These are phyloP conservation scores for Porphyra umbilicalis DNA, from an alignment of 31 red algal genomes.

Conservation along the genomic window DNA sequence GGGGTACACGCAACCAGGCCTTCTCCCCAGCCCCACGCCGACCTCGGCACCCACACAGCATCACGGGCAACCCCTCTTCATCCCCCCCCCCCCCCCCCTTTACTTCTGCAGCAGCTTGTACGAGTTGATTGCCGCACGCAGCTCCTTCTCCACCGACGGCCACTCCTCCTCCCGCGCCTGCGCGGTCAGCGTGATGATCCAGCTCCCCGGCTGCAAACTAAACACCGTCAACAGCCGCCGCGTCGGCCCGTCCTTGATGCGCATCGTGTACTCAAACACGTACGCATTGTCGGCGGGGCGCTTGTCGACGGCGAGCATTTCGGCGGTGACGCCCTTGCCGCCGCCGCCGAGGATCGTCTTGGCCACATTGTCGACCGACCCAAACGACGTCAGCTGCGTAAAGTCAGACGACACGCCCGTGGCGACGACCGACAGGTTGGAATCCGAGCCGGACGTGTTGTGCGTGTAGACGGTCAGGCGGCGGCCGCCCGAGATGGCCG, in stretches of 20 bases:
- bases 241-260: background rate
- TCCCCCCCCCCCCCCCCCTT: background rate
- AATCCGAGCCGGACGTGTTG: constrained; percentile 22
- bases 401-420: constrained; percentile 47
- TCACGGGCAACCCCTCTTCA: too few relatives aligned
- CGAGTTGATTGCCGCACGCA: constrained; percentile 18
- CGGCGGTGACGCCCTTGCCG: background rate
- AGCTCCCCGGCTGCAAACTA: constrained; percentile 42
- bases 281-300: constrained; percentile 29
- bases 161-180: constrained; percentile 56
- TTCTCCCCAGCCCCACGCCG: too few relatives aligned
- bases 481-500: constrained; percentile 28
- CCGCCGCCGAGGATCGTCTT: background rate
- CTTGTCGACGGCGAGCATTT: background rate
- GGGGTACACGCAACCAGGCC: too few relatives aligned
- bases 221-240: constrained; percentile 56
- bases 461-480: constrained; percentile 23
- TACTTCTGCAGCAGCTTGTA: constrained; percentile 7
- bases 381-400: constrained; percentile 40
- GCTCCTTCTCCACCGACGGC: constrained; percentile 11
- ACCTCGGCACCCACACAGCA: too few relatives aligned
- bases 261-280: constrained; percentile 49
- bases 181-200: constrained; percentile 39
- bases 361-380: constrained; percentile 29
- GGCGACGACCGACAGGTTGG: constrained; percentile 39